Evolutionary conservation across 2,329 filamentous ascomycete species (phyloP).

Genomic region (Epichloe uncinata): DNA sequence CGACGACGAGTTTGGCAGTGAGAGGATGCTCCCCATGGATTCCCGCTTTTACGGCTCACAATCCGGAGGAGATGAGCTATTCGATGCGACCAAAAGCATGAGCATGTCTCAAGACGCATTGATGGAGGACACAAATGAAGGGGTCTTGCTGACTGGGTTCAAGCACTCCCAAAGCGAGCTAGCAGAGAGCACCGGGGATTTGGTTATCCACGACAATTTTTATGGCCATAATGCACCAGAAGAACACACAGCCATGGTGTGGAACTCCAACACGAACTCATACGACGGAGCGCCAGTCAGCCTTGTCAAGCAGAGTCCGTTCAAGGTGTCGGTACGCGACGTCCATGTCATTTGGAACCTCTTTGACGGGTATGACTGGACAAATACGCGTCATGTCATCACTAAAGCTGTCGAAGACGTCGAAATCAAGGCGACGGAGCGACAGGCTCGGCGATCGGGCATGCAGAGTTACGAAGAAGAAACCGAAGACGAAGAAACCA

Average conservation of each 20-base stretch:
- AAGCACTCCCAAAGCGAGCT: slow-evolving; percentile 13
- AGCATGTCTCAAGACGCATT: slow-evolving; percentile 15
- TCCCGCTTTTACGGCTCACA: slow-evolving; percentile 36
- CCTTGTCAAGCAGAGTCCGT: slow-evolving; percentile 52
- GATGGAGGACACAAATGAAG: slow-evolving; percentile 25
- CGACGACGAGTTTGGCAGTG: slow-evolving; percentile 17
- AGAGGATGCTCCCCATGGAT: slow-evolving; percentile 23
- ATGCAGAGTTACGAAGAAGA: slow-evolving; percentile 51
- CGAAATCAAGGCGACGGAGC: slow-evolving; percentile 68
- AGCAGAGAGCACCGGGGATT: slow-evolving; percentile 43
- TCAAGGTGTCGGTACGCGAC: slow-evolving; percentile 69
- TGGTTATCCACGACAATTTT: slow-evolving; percentile 66
- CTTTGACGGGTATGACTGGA: slow-evolving; percentile 97
- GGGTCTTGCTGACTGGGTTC: slow-evolving; percentile 22
- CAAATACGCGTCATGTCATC: slow-evolving; percentile 72
- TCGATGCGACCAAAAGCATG: slow-evolving; percentile 30
- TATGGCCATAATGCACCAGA: slow-evolving; percentile 51
- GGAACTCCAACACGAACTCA: slow-evolving; percentile 65
- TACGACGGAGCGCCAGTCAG: slow-evolving; percentile 53
- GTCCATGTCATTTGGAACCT: slow-evolving; percentile 95
- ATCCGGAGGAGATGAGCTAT: slow-evolving; percentile 30
- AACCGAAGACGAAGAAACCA: slow-evolving; percentile 69
- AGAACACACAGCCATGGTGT: slow-evolving; percentile 56
- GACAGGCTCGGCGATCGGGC: slow-evolving; percentile 44
- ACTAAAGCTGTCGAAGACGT: slow-evolving; percentile 80